A percentile compares a stretch with the other conserved stretches of the same genome.
These are phyloP conservation scores for Hawksworthiomyces lignivorus DNA, from an alignment of 2,329 filamentous ascomycete genomes.

Conservation along the genomic window DNA sequence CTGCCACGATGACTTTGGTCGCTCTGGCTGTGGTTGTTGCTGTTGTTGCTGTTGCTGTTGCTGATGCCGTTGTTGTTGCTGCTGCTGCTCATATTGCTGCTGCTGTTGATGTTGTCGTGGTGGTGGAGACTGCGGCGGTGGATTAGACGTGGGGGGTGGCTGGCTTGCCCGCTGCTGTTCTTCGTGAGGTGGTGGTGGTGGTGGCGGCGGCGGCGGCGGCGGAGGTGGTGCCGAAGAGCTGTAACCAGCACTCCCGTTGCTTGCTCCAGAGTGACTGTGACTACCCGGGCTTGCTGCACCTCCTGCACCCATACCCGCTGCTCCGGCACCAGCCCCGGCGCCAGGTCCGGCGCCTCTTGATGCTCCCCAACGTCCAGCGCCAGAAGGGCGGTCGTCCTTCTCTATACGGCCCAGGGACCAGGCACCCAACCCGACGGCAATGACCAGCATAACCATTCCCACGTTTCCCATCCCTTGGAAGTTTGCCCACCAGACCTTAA, in stretches of 20 bases:
- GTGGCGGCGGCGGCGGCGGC: no score
- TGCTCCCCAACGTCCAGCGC: background rate
- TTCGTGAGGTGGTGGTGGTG: no score
- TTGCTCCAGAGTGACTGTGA: background rate
- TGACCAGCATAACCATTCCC: constrained; percentile 63
- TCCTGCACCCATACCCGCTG: constrained; percentile 18
- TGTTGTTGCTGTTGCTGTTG: constrained; percentile 7
- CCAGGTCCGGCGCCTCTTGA: constrained; percentile 16
- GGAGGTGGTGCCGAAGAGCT: constrained; percentile 18
- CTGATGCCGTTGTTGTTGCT: constrained; percentile 9
- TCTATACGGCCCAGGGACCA: constrained; percentile 69
- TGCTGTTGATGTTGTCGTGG: constrained; percentile 51
- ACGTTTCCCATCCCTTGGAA: constrained; percentile 65
- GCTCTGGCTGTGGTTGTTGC: constrained; percentile 14
- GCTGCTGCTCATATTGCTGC: constrained; percentile 23
- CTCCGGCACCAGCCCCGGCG: constrained; percentile 11
- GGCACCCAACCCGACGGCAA: constrained; percentile 66
- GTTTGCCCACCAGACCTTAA: constrained; percentile 64
- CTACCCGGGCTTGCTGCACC: constrained; percentile 8
- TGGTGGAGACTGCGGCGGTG: constrained; percentile 6
- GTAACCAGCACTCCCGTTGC: constrained; percentile 21
- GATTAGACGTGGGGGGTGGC: constrained; percentile 4
- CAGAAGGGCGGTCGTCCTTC: constrained; percentile 30
- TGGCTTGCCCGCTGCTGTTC: constrained; percentile 13
- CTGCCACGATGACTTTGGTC: constrained; percentile 18